Evolutionary conservation across 306 rosid genomes (phyloP).

Genomic region (Malus asiatica): DNA sequence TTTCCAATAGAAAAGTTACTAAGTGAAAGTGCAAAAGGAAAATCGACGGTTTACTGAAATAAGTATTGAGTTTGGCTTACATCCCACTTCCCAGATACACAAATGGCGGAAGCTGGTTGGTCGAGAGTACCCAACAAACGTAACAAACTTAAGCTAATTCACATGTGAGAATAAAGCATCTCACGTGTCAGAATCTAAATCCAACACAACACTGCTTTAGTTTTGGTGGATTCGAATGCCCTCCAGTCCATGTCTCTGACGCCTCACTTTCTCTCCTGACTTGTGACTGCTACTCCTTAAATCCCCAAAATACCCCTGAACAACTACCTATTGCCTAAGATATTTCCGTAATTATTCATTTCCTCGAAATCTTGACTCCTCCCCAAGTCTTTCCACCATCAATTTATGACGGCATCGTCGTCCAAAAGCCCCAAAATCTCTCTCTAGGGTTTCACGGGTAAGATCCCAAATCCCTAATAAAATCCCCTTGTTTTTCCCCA

Average conservation of each 20-base stretch:
- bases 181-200: constrained; percentile 5
- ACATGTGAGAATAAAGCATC: not conserved
- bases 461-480: constrained; percentile 10
- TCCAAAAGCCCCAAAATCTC: constrained; percentile 17
- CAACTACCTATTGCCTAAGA: not conserved
- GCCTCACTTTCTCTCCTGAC: not conserved
- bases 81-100: no score
- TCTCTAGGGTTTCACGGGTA: constrained; percentile 44
- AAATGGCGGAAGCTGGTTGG: constrained; percentile 5
- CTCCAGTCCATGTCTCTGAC: not conserved
- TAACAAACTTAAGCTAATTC: not conserved
- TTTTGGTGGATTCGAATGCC: not conserved
- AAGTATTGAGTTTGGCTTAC: not conserved
- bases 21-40: no score
- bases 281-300: not conserved
- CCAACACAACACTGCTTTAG: not conserved
- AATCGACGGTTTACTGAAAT: not conserved
- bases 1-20: no score
- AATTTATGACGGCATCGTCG: constrained; percentile 24
- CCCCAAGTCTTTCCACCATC: constrained; percentile 8
- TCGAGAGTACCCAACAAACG: not conserved
- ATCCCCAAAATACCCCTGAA: constrained; percentile 26
- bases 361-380: not conserved
- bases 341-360: not conserved
- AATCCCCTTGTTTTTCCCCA: constrained; percentile 1